A percentile compares a stretch with the other conserved stretches of the same genome.
Conservation (phyloP, 495 filamentous ascomycete species). For the Beverwykella pulmonaria region DNA sequence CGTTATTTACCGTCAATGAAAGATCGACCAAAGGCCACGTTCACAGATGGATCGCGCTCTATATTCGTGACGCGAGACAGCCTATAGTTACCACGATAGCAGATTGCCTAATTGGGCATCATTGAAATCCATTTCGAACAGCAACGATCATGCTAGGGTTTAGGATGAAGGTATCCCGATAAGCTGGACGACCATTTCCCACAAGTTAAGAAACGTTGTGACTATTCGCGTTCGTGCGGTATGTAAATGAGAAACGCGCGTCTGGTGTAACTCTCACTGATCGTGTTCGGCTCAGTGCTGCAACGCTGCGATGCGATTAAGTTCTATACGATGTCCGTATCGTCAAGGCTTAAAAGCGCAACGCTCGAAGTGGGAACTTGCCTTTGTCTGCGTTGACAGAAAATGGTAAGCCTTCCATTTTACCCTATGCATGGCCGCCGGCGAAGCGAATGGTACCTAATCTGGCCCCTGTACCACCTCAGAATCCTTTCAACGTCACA, state of each 20-base stretch:
- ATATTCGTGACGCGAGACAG: constrained; percentile 9
- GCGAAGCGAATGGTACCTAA: constrained; percentile 20
- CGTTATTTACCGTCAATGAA: background rate
- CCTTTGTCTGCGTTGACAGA: background rate
- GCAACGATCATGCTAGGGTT: constrained; percentile 10
- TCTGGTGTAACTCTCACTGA: background rate
- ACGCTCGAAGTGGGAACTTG: background rate
- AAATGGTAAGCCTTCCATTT: background rate
- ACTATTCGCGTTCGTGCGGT: background rate
- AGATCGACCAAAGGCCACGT: background rate
- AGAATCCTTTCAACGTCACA: constrained; percentile 8
- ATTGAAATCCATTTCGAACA: constrained; percentile 14
- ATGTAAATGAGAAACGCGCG: constrained; percentile 16
- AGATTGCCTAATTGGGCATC: constrained; percentile 1
- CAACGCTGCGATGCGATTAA: background rate
- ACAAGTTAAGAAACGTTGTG: too few species aligned
- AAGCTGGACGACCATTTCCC: background rate
- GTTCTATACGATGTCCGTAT: background rate
- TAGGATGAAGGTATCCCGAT: background rate
- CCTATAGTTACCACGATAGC: constrained; percentile 11
- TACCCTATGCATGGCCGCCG: background rate
- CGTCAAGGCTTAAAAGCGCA: background rate
- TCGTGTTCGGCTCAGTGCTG: background rate
- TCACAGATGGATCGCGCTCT: background rate
- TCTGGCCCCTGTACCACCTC: constrained; percentile 2